These are phyloP conservation scores for Fusarium austroafricanum DNA, from an alignment of 2,329 filamentous ascomycete species.

Conservation along the genomic window DNA sequence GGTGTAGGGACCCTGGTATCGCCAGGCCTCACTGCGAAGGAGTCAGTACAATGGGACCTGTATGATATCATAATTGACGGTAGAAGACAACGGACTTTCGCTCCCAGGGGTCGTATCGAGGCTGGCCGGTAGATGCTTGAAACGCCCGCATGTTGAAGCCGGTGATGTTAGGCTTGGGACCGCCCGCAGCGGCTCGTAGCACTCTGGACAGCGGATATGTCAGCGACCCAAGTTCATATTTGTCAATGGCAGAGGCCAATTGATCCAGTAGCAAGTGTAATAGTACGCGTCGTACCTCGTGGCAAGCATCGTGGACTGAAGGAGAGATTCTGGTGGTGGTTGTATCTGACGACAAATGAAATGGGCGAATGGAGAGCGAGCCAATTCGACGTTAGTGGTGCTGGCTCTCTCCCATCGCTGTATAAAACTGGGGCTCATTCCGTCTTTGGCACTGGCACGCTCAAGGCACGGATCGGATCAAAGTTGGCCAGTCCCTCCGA, in stretches of 20 bases:
- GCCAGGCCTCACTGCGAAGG: slow-evolving; percentile 84
- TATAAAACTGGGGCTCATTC: slow-evolving; percentile 23
- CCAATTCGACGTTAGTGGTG: slow-evolving; percentile 44
- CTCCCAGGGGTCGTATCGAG: slow-evolving; percentile 75
- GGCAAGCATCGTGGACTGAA: slow-evolving; percentile 52
- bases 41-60: slow-evolving; percentile 14
- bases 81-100: slow-evolving; percentile 62
- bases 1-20: slow-evolving; percentile 89
- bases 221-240: slow-evolving; percentile 21
- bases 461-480: slow-evolving; percentile 33
- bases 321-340: slow-evolving; percentile 41
- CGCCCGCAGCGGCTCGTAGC: slow-evolving; percentile 64
- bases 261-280: slow-evolving; percentile 1
- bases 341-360: slow-evolving; percentile 47
- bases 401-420: slow-evolving; percentile 17
- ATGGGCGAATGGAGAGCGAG: slow-evolving; percentile 48
- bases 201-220: slow-evolving; percentile 47
- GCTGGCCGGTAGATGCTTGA: slow-evolving; percentile 74
- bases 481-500: slow-evolving; percentile 42
- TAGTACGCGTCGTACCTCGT: slow-evolving; percentile 50
- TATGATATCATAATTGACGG: background rate
- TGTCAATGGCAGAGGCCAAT: slow-evolving; percentile 13
- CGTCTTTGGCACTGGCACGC: no score
- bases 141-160: slow-evolving; percentile 91
- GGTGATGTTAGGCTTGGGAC: slow-evolving; percentile 79